A percentile compares a stretch with the other conserved stretches of the same genome.
phyloP scores from a whole-genome alignment of 257 asterid genomes.

The Agastache rugosa region DNA sequence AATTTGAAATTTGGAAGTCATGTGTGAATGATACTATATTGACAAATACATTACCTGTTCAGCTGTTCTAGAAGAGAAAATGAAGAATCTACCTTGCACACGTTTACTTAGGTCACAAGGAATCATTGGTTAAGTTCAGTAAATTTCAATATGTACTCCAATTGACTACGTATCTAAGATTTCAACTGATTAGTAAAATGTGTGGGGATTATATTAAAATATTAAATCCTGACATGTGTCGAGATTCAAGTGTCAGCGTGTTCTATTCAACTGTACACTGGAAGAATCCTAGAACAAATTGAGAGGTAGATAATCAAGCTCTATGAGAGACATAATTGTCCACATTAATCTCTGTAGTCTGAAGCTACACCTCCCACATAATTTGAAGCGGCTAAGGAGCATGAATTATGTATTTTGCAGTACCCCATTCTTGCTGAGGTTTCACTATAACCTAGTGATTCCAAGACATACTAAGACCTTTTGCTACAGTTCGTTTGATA shows the following conservation, averaged over 20 bases:
- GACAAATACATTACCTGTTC: constrained; percentile 12
- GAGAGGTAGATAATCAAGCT: neutral
- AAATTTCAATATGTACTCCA: neutral
- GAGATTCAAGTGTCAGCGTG: too few relatives aligned
- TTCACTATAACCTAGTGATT: constrained; percentile 12
- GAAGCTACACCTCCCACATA: too few relatives aligned
- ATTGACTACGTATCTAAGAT: constrained; percentile 9
- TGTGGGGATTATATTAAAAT: neutral
- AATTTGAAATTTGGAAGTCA: constrained; percentile 15
- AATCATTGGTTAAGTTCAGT: constrained; percentile 1
- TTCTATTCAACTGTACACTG: too few relatives aligned
- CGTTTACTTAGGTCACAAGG: constrained; percentile 13
- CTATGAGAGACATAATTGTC: too few relatives aligned
- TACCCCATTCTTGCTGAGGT: too few relatives aligned
- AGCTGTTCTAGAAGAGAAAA: constrained; percentile 20
- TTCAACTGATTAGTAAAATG: constrained; percentile 8
- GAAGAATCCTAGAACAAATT: neutral
- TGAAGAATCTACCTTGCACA: constrained; percentile 18
- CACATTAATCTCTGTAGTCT: too few relatives aligned
- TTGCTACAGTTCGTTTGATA: neutral
- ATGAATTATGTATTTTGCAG: too few relatives aligned
- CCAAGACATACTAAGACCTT: constrained; percentile 2
- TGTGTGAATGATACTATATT: constrained; percentile 18
- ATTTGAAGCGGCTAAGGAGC: too few relatives aligned
- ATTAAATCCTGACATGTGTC: neutral